These are phyloP conservation scores for Chlamydomonas eustigma DNA, from an alignment of 139 green algal genomes.

Conservation along the genomic window DNA sequence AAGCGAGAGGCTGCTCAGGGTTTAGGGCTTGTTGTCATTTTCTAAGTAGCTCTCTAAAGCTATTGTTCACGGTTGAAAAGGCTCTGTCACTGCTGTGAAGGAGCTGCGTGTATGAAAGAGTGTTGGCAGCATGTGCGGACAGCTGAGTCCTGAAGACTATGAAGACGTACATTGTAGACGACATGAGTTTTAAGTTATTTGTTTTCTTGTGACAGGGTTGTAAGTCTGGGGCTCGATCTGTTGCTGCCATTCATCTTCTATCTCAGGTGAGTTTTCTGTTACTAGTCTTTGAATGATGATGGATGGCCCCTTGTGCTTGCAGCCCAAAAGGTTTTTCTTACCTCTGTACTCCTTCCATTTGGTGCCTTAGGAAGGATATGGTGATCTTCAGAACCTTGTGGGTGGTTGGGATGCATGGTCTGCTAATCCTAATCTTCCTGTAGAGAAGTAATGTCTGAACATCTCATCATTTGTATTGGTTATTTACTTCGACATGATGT, in stretches of 20 bases:
- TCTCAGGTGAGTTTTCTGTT: background rate
- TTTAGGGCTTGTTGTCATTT: no score
- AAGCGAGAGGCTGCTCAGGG: no score
- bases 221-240: background rate
- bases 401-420: background rate
- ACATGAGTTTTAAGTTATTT: no score
- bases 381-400: background rate
- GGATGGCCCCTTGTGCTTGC: background rate
- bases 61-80: no score
- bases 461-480: no score
- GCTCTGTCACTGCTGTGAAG: no score
- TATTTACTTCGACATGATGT: no score
- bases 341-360: background rate
- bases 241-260: background rate
- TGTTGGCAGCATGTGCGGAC: no score
- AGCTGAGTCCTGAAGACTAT: background rate
- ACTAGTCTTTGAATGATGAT: background rate
- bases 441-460: slow-evolving; percentile 1
- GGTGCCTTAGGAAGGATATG: background rate
- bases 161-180: background rate
- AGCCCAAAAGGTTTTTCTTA: background rate
- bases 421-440: background rate
- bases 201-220: background rate
- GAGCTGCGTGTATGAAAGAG: no score
- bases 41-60: background rate